Conservation (phyloP, 306 rosid species). For the Rosa multiflora region DNA sequence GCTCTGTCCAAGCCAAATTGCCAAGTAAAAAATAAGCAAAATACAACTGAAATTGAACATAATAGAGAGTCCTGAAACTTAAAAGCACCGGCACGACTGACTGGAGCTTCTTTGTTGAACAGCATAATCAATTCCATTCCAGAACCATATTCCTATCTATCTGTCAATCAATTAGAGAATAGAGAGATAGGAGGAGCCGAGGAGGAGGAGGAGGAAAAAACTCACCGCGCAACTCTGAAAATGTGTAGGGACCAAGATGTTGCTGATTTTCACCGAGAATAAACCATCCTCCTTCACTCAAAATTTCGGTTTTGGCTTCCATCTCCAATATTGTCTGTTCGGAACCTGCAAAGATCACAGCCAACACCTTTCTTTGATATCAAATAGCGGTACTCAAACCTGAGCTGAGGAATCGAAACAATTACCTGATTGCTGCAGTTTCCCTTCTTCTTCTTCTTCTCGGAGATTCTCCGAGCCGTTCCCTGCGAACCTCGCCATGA, state of each 20-base stretch:
- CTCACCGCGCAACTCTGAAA: slow-evolving; percentile 86
- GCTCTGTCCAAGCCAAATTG: slow-evolving; percentile 58
- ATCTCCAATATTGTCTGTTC: slow-evolving; percentile 11
- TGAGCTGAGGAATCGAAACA: background rate
- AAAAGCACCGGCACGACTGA: too few species aligned
- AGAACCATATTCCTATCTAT: background rate
- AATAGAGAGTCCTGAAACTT: slow-evolving; percentile 12
- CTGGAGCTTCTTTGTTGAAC: too few species aligned
- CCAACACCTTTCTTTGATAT: background rate
- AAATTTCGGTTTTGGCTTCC: slow-evolving; percentile 25
- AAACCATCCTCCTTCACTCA: slow-evolving; percentile 71
- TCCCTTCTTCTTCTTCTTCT: slow-evolving; percentile 14
- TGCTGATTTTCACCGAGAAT: slow-evolving; percentile 81
- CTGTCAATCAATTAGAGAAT: background rate
- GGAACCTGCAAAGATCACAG: slow-evolving; percentile 28
- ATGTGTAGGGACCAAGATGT: slow-evolving; percentile 76
- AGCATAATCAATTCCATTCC: background rate
- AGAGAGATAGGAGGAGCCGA: background rate
- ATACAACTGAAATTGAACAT: slow-evolving; percentile 45
- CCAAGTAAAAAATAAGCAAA: slow-evolving; percentile 47
- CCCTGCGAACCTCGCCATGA: slow-evolving; percentile 2
- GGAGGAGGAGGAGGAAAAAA: background rate
- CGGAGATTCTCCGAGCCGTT: slow-evolving; percentile 16
- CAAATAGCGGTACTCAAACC: background rate
- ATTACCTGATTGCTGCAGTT: slow-evolving; percentile 2